phyloP scores from a whole-genome alignment of 1,139 yeast species.

The Yamadazyma sp. region DNA sequence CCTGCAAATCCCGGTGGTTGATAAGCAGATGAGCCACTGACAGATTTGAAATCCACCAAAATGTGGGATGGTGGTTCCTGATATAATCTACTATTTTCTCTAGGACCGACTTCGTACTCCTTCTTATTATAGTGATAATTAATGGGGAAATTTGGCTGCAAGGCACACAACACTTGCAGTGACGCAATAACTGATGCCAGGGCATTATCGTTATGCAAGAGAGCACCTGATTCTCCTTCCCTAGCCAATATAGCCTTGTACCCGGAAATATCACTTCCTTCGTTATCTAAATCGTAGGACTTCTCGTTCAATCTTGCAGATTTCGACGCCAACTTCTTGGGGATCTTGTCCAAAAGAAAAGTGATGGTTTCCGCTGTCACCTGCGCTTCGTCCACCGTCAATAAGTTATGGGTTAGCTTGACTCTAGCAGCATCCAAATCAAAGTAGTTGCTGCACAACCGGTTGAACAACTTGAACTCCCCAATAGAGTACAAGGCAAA shows the following conservation, averaged over 20 bases:
- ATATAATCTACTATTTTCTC: constrained; percentile 44
- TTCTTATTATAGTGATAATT: constrained; percentile 35
- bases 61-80: constrained; percentile 70
- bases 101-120: constrained; percentile 43
- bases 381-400: constrained; percentile 58
- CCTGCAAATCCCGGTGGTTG: constrained; percentile 72
- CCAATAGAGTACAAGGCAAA: constrained; percentile 72
- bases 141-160: constrained; percentile 72
- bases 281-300: constrained; percentile 42
- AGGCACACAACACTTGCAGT: constrained; percentile 68
- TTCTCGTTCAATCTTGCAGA: constrained; percentile 40
- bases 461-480: constrained; percentile 60
- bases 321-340: constrained; percentile 62
- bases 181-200: constrained; percentile 64
- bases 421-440: constrained; percentile 66
- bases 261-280: constrained; percentile 66
- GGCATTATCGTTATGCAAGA: constrained; percentile 44
- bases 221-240: constrained; percentile 60
- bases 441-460: constrained; percentile 51
- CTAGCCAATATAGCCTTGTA: constrained; percentile 71
- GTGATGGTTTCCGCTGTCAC: constrained; percentile 61
- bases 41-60: constrained; percentile 76
- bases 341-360: constrained; percentile 59
- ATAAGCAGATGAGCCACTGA: constrained; percentile 58
- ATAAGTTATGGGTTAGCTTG: constrained; percentile 53